Base-by-base conservation (phyloP, 2,329 filamentous ascomycete genomes). In the Colletotrichum neosansevieriae region DNA sequence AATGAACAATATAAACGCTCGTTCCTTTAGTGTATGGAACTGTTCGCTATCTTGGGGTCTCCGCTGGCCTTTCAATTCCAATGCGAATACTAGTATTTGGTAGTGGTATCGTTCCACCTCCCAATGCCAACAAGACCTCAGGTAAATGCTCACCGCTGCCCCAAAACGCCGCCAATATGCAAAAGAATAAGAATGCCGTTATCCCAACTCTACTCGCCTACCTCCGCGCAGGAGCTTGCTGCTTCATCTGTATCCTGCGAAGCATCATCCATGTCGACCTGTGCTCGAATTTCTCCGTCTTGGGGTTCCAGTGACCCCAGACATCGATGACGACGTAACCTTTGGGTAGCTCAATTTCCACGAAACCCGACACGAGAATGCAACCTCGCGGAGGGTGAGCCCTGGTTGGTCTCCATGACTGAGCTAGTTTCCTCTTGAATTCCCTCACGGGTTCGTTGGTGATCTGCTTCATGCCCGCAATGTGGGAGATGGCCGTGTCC, bases 291-390 rank as follows among this genome's bases (percentile, higher is more conserved):
- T 77, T 79, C 69, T 81, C 80, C 45, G 81, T 83, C 74, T 87
- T 85, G 1, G 88, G 87, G 73, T 90, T 82, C 76, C 86, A 90
- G 76, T 83, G 87, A 2, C 81, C 84, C 11, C 76, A 67, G 2
- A 87, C 86, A 67, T 88, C 84, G 12, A 89, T 77, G 2, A 83
- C 81, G 62, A 89, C 74, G 57, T 79, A 79, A 1, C 82, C 82
- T 21, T 76, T 81, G 2, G 82, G 75, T 2, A 85, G 81, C 45
- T 83, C 79, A 2, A 89, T 65, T 70, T 89, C 85, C 2, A 90
- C 82, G 11, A 88, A 74, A 0, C 88, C 88, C 15, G 84, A 84
- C 1, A 90, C 80, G 2, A 79, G 75, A 53, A 90, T 79, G 58
- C 82, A 83, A 4, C 88, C 88, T 11, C 84, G 79, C 5, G 82